Evolutionary conservation across 164 flowering plant species (phyloP).

Genomic region (Macadamia integrifolia): DNA sequence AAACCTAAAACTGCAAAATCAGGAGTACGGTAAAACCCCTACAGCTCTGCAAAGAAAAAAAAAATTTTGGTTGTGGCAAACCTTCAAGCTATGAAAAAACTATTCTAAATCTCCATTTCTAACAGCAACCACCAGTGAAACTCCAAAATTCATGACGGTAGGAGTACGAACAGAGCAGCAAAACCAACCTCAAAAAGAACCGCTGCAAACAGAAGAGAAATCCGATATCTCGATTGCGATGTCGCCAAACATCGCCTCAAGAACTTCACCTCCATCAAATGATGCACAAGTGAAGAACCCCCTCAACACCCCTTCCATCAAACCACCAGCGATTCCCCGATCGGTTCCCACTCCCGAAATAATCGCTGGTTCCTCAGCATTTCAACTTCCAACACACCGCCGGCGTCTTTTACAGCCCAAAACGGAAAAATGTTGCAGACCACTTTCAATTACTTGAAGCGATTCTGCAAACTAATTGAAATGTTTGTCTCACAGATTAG

Average conservation of each 20-base stretch:
- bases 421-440: not conserved
- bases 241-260: slow-evolving; percentile 24
- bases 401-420: not conserved
- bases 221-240: slow-evolving; percentile 10
- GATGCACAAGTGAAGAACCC: slow-evolving; percentile 8
- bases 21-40: not conserved
- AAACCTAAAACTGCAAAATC: not conserved
- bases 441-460: no score
- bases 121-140: not conserved
- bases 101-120: not conserved
- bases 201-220: slow-evolving; percentile 4
- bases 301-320: slow-evolving; percentile 38
- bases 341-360: slow-evolving; percentile 27
- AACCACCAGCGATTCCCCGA: slow-evolving; percentile 39
- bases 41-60: no score
- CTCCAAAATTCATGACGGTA: not conserved
- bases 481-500: no score
- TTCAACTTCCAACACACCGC: slow-evolving; percentile 3
- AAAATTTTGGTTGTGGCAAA: not conserved
- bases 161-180: not conserved
- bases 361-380: slow-evolving; percentile 31
- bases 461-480: no score
- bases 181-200: slow-evolving; percentile 12
- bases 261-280: slow-evolving; percentile 49
- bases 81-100: not conserved